Evolutionary conservation across 495 filamentous ascomycete species (phyloP), one percentile per base, ranked within the genome.

Genomic region (Astrothelium subdiscretum): DNA sequence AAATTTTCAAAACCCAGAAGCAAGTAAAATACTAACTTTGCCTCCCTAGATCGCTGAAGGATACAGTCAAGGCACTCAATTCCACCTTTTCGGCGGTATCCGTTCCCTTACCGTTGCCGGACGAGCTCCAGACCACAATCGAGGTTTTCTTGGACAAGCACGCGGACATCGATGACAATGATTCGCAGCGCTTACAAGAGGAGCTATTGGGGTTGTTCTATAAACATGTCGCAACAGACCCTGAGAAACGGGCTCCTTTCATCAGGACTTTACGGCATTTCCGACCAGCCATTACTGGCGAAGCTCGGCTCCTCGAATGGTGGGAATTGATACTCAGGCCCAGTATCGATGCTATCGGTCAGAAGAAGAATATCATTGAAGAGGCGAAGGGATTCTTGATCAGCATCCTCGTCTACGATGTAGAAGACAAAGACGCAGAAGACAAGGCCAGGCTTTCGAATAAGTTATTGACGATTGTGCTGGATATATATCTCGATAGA

Each of bases 251-350:
- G 67, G 82, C 81, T 2, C 69, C 79, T 12, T 91, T 90, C 71
- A 73, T 90, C 43, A 75, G 77, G 38, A 76, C 84, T 32, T 75
- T 90, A 32, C 76, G 79, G 18, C 75, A 76, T 38, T 75, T 90
- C 24, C 80, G 80, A 24, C 86, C 85, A 3, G 77, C 77, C 3
- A 76, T 90, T 35, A 74, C 72, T 27, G 77, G 81, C 1, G 76
- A 81, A 2, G 77, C 72, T 20, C 77, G 79, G 60, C 69, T 84
- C 35, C 67, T 81, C 54, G 78, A 84, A 67, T 90, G 87, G 87
- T 87, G 86, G 81, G 80, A 84, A 13, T 76, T 79, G 67, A 74
- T 87, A 40, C 73, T 87, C 29, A 74, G 77, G 58, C 83, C 83
- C 2, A 79, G 82, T 0, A 70, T 90, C 54, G 78, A 81, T 59